A percentile compares a stretch with the other conserved stretches of the same genome.
These are phyloP conservation scores for Fusarium liriodendri DNA, from an alignment of 2,329 filamentous ascomycete species.

Conservation along the genomic window DNA sequence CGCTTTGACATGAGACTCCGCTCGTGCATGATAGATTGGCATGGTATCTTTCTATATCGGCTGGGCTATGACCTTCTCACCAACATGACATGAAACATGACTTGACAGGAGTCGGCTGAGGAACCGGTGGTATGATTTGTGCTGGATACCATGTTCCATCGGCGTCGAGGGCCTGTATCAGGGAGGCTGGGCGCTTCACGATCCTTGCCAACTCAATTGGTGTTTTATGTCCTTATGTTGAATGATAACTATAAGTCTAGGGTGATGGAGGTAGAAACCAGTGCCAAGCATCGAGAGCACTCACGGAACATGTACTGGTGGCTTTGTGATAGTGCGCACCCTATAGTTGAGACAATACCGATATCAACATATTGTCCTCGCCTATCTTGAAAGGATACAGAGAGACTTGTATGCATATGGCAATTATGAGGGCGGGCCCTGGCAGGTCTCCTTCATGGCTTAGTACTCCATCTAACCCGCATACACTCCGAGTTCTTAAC, in stretches of 20 bases:
- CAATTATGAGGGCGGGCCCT: neutral
- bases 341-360: neutral
- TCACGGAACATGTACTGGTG: neutral
- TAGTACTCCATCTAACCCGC: neutral
- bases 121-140: conserved; percentile 39
- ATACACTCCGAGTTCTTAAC: neutral
- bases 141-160: conserved; percentile 24
- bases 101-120: neutral
- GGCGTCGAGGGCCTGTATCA: neutral
- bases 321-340: neutral
- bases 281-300: neutral
- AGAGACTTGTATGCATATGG: neutral
- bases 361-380: neutral
- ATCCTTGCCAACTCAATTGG: neutral
- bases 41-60: neutral
- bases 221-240: neutral
- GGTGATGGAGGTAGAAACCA: neutral
- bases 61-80: neutral
- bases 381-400: neutral
- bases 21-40: neutral
- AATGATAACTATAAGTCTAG: neutral
- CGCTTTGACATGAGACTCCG: neutral
- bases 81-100: neutral
- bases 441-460: neutral
- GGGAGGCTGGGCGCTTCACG: neutral